phyloP scores from a whole-genome alignment of 345 rosid species.

The Eucalyptus polybractea region DNA sequence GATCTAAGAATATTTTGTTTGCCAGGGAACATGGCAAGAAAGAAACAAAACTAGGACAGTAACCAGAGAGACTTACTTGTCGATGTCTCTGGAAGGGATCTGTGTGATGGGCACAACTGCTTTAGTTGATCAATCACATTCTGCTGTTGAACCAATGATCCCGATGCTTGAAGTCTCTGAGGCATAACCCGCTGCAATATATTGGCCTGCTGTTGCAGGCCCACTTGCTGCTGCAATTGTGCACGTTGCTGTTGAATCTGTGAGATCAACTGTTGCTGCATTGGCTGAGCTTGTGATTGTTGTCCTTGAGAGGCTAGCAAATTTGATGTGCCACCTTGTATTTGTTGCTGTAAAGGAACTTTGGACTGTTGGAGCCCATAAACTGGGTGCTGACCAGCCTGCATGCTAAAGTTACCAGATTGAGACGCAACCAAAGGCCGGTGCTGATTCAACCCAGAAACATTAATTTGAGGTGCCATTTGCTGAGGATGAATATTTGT shows the following conservation, averaged over 20 bases:
- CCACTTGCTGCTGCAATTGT: constrained; percentile 64
- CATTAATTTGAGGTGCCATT: constrained; percentile 57
- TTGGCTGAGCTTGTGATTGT: constrained; percentile 49
- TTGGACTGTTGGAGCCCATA: constrained; percentile 67
- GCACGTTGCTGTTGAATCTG: constrained; percentile 64
- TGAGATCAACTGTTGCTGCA: constrained; percentile 67
- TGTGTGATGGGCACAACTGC: constrained; percentile 71
- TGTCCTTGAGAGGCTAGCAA: constrained; percentile 66
- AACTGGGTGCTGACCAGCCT: constrained; percentile 58
- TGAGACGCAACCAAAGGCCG: constrained; percentile 62
- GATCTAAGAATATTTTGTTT: neutral
- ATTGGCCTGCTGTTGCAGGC: constrained; percentile 64
- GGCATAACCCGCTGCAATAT: constrained; percentile 55
- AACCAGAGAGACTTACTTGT: constrained; percentile 40
- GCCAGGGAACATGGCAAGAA: neutral
- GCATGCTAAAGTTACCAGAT: constrained; percentile 63
- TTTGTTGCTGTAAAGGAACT: constrained; percentile 46
- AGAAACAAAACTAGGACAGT: neutral
- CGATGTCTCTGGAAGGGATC: constrained; percentile 61
- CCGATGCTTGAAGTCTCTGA: constrained; percentile 65
- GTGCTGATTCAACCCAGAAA: constrained; percentile 61
- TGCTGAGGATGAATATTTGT: constrained; percentile 50
- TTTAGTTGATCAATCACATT: constrained; percentile 77
- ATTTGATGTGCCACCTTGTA: constrained; percentile 47
- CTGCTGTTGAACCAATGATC: constrained; percentile 66